Evolutionary conservation across 2,329 filamentous ascomycete species (phyloP), one percentile per base, ranked within the genome.

Genomic region (Nigrospora sphaerica): DNA sequence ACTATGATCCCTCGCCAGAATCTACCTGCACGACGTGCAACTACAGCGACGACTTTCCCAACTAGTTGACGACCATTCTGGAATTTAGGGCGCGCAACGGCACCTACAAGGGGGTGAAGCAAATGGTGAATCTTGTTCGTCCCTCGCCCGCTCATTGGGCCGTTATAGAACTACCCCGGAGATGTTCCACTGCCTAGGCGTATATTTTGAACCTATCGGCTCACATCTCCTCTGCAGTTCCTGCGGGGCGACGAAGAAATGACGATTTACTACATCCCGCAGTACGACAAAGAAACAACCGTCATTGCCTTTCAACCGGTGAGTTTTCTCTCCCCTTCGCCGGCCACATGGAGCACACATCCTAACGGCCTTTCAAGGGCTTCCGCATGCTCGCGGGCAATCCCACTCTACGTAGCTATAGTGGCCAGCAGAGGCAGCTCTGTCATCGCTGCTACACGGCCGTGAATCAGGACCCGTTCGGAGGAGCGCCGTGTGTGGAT

Each of bases 361-460:
- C 5, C 23, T 10, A 10, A 28, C 10, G 23, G 23, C 17, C 2
- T 9, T 16, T 6, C 10, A 2, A 61, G 59, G 60, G 59, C 16
- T 62, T 62, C 58, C 59, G 60, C 18, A 62, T 62, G 60, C 49
- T 62, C 13, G 59, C 60, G 41, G 59, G 59, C 3, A 58, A 62
- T 51, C 51, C 53, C 36, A 40, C 46, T 44, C 52, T 57, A 54
- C 39, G 43, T 50, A 45, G 52, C 44, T 10, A 44, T 46, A 19
- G 59, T 52, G 13, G 60, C 56, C 56, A 51, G 53, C 38, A 58
- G 55, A 52, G 55, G 57, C 16, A 44, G 10, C 52, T 61, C 28
- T 61, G 59, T 51, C 61, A 59, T 49, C 54, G 59, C 28, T 62
- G 59, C 50, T 58, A 61, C 34, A 50, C 54, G 7, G 60, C 60